Evolutionary conservation across 2,329 filamentous ascomycete species (phyloP), one percentile per base, ranked within the genome.

Genomic region (Aureobasidium subglaciale): DNA sequence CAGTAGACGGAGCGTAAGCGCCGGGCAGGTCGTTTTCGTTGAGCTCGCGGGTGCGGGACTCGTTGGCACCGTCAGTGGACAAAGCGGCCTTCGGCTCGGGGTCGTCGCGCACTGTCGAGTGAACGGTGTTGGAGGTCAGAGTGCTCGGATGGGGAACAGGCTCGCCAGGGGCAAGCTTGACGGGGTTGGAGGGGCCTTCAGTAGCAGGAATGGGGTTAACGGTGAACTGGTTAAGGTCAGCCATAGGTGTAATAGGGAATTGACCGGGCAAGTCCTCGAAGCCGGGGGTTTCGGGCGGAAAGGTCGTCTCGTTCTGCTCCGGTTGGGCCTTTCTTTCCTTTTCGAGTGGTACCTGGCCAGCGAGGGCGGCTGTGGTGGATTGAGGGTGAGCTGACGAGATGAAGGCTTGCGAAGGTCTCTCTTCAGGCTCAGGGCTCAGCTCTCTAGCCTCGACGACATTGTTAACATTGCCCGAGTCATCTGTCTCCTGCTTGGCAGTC

Each of bases 381-480:
- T 81, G 77, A 56, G 88, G 86, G 32, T 82, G 80, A 58, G 82
- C 85, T 49, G 84, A 85, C 63, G 84, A 88, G 69, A 87, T 80
- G 58, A 80, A 77, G 56, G 73, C 72, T 57, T 63, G 59, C 61
- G 69, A 67, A 49, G 78, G 74, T 41, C 76, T 73, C 56, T 77
- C 67, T 25, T 53, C 35, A 25, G 35, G 49, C 46, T 50, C 48
- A 50, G 75, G 73, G 50, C 71, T 71, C 64, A 96, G 86, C 67
- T 89, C 80, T 60, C 90, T 82, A 57, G 87, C 83, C 37, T 82
- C 81, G 56, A 99, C 81, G 61, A 96, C 84, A 82, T 97, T 97
- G 80, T 97, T 97, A 65, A 90, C 78, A 79, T 92, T 96, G 66
- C 88, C 87, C 66, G 84, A 78, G 62, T 81, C 80, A 77, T 96